These are phyloP conservation scores for Hanseniaspora meyeri DNA, from an alignment of 805 yeast genomes.

Conservation along the genomic window DNA sequence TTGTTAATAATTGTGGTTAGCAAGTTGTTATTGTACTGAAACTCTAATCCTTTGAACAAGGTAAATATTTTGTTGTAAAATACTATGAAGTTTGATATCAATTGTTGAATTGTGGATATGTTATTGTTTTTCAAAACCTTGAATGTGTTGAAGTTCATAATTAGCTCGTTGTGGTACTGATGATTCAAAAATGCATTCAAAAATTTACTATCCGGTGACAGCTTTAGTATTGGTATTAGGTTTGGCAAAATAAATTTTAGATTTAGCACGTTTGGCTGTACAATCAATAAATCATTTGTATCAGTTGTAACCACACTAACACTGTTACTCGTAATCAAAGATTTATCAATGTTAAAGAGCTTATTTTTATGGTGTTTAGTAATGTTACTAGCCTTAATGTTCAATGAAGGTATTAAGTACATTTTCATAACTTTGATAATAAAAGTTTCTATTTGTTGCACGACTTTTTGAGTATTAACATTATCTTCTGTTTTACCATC, in stretches of 20 bases:
- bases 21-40: constrained; percentile 1
- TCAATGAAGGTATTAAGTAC: constrained; percentile 11
- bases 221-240: not conserved
- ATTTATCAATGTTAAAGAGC: not conserved
- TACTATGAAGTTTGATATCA: not conserved
- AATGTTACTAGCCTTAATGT: not conserved
- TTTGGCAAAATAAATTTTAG: constrained; percentile 12
- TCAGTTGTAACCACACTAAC: not conserved
- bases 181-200: constrained; percentile 1
- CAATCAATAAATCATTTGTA: not conserved
- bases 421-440: not conserved
- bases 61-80: not conserved
- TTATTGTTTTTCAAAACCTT: not conserved
- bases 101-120: not conserved
- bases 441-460: not conserved
- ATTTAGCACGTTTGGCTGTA: not conserved
- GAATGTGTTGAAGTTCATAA: not conserved
- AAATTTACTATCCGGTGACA: not conserved
- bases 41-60: constrained; percentile 5
- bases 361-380: not conserved
- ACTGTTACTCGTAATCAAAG: not conserved
- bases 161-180: not conserved
- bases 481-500: not conserved
- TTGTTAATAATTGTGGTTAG: not conserved
- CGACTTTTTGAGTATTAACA: not conserved